phyloP scores from a whole-genome alignment of 2,329 filamentous ascomycete species.

The Fusarium paranaense region DNA sequence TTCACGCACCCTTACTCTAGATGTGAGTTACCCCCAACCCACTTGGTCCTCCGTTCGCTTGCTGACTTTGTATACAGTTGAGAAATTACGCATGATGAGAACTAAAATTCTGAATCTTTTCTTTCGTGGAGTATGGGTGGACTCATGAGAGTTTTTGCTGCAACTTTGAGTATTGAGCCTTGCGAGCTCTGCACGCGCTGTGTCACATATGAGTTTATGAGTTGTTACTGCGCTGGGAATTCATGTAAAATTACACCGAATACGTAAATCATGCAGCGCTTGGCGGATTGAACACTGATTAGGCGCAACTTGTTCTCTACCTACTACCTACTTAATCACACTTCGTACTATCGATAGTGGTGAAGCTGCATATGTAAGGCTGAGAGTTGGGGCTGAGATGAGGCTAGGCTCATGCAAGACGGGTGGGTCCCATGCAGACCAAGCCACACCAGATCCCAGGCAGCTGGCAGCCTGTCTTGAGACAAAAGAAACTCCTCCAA shows the following conservation, averaged over 20 bases:
- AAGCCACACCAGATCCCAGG: constrained; percentile 8
- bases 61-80: constrained; percentile 41
- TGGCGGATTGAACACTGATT: background rate
- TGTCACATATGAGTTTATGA: constrained; percentile 16
- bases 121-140: constrained; percentile 15
- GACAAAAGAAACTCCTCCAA: constrained; percentile 7
- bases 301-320: background rate
- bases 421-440: background rate
- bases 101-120: background rate
- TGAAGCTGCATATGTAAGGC: background rate
- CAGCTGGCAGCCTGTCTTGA: background rate
- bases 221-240: constrained; percentile 3
- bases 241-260: background rate
- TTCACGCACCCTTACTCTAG: constrained; percentile 89
- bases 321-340: background rate
- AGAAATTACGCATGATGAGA: constrained; percentile 49
- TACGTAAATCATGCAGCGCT: background rate
- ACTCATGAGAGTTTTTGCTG: constrained; percentile 13
- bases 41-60: background rate
- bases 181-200: constrained; percentile 4
- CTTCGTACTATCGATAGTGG: background rate
- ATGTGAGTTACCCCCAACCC: constrained; percentile 74
- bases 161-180: background rate
- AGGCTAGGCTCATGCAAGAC: background rate
- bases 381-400: constrained; percentile 2